These are phyloP conservation scores for Acanthamoeba healyi DNA, from an alignment of 208 protist species.

Conservation along the genomic window DNA sequence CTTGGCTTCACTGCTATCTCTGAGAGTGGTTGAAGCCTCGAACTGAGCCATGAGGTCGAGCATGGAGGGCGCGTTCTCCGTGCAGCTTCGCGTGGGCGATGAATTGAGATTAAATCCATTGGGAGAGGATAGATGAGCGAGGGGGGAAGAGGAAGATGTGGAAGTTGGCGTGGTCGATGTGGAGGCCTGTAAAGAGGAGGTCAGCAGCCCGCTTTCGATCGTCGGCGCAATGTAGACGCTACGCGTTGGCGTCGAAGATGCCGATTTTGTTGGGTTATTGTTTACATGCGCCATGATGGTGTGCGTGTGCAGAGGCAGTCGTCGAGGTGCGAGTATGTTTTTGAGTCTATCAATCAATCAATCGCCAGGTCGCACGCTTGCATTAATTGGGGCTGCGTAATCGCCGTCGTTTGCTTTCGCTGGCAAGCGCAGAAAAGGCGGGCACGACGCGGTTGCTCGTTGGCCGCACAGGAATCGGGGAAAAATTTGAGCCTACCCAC, in stretches of 20 bases:
- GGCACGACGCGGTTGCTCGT: no score
- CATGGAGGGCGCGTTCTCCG: constrained; percentile 5
- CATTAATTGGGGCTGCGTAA: no score
- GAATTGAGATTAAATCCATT: constrained; percentile 12
- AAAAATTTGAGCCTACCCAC: neutral
- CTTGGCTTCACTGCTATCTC: constrained; percentile 39
- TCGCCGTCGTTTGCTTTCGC: neutral
- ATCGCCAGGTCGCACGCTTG: neutral
- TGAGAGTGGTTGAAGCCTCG: neutral
- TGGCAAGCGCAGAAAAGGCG: neutral
- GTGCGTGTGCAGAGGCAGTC: no score
- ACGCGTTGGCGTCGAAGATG: neutral
- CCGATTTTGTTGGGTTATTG: neutral
- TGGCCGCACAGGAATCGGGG: neutral
- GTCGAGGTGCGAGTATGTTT: no score
- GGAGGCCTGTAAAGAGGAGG: neutral
- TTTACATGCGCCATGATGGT: neutral
- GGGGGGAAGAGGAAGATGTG: neutral
- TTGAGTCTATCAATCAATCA: neutral
- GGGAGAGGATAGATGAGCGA: neutral
- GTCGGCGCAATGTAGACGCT: neutral
- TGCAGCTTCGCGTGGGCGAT: neutral
- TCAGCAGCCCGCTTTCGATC: neutral
- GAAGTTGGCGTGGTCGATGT: neutral
- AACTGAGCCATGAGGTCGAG: constrained; percentile 48